Conservation (phyloP, 306 rosid genomes). For the Cyamopsis tetragonoloba region DNA sequence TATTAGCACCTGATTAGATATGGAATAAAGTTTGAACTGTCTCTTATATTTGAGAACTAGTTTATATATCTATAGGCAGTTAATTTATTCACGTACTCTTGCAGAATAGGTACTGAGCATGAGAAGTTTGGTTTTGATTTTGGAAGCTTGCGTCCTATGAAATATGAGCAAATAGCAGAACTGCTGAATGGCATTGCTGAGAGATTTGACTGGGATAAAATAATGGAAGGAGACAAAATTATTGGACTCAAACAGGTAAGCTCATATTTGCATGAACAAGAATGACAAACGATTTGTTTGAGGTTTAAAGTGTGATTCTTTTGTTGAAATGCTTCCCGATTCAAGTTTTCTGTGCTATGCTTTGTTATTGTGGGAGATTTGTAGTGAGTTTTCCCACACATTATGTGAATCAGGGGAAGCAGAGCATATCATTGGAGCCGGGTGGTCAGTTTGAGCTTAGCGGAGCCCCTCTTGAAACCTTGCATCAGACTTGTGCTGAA, state of each 20-base stretch:
- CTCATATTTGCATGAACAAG: slow-evolving; percentile 1
- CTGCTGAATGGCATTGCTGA: slow-evolving; percentile 78
- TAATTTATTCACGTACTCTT: slow-evolving; percentile 25
- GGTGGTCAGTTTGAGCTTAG: slow-evolving; percentile 99
- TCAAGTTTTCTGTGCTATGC: slow-evolving; percentile 4
- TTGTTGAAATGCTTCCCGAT: slow-evolving; percentile 17
- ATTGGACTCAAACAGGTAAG: slow-evolving; percentile 93
- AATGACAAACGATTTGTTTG: background rate
- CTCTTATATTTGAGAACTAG: background rate
- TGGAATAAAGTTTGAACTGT: background rate
- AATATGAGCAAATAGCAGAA: slow-evolving; percentile 82
- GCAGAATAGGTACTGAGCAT: slow-evolving; percentile 98
- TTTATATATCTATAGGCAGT: background rate
- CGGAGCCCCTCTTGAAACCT: slow-evolving; percentile 96
- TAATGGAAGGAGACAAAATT: slow-evolving; percentile 83
- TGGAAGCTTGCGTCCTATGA: slow-evolving; percentile 72
- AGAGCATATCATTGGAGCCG: slow-evolving; percentile 95
- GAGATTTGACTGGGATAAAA: slow-evolving; percentile 95
- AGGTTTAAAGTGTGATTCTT: background rate
- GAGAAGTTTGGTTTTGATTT: slow-evolving; percentile 96
- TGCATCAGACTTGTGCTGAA: slow-evolving; percentile 99
- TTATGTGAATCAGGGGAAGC: slow-evolving; percentile 74
- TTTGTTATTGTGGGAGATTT: background rate
- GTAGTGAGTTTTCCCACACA: background rate
- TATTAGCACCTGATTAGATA: background rate